Evolutionary conservation across 1,284 basidiomycete genomes (phyloP).

Genomic region (Anthracocystis setariae): DNA sequence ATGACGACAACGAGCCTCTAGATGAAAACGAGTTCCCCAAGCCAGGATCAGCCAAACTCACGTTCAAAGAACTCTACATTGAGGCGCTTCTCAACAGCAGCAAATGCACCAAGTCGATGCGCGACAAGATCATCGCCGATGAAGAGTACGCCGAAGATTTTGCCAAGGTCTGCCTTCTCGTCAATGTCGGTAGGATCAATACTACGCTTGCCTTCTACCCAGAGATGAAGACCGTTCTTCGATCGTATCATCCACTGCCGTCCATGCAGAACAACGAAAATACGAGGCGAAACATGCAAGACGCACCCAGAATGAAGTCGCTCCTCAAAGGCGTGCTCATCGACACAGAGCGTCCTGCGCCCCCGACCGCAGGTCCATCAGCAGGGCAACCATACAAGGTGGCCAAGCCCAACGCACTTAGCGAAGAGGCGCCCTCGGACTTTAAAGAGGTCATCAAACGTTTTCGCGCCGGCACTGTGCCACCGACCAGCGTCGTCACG

Average conservation of each 20-base stretch:
- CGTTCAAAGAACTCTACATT: conserved; percentile 85
- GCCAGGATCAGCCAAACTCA: conserved; percentile 65
- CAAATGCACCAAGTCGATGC: conserved; percentile 85
- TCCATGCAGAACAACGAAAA: conserved; percentile 75
- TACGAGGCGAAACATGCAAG: conserved; percentile 79
- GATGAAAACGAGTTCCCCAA: conserved; percentile 50
- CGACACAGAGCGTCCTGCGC: conserved; percentile 73
- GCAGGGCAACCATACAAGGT: conserved; percentile 41
- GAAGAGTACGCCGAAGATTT: conserved; percentile 83
- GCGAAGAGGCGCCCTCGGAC: conserved; percentile 59
- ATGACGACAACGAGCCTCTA: conserved; percentile 35
- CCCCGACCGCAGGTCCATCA: conserved; percentile 53
- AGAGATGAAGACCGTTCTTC: conserved; percentile 82
- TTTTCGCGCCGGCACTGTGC: conserved; percentile 38
- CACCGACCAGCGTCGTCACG: conserved; percentile 62
- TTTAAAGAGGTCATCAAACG: conserved; percentile 59
- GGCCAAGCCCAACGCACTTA: conserved; percentile 45
- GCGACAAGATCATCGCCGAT: conserved; percentile 82
- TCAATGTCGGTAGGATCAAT: conserved; percentile 92
- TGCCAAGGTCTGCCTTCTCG: conserved; percentile 80
- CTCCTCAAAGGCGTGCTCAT: conserved; percentile 80
- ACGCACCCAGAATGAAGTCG: conserved; percentile 82
- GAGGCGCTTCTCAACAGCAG: conserved; percentile 80
- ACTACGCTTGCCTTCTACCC: conserved; percentile 84
- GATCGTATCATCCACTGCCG: conserved; percentile 84